Evolutionary conservation across 2,329 filamentous ascomycete species (phyloP).

Genomic region (Fusarium sp.): DNA sequence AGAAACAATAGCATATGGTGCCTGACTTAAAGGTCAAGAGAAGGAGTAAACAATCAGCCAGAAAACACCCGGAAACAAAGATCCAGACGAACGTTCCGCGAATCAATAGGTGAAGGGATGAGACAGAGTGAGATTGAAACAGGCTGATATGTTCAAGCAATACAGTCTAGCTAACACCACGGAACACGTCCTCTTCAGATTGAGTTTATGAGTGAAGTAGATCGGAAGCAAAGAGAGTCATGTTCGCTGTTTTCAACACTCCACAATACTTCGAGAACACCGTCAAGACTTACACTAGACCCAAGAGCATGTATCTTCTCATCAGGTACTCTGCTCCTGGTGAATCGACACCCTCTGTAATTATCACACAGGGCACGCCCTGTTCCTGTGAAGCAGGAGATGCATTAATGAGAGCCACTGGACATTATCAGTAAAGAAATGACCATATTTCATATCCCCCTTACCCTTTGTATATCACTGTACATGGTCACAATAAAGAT

Average conservation of each 20-base stretch:
- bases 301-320: neutral
- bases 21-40: neutral
- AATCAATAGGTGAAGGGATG: neutral
- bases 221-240: neutral
- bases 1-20: neutral
- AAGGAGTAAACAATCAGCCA: neutral
- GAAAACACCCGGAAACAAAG: neutral
- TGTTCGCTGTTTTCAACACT: neutral
- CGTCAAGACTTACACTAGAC: neutral
- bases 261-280: neutral
- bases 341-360: neutral
- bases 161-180: neutral
- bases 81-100: neutral
- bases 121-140: neutral
- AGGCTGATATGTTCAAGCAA: neutral
- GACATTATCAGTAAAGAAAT: conserved; percentile 11
- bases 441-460: neutral
- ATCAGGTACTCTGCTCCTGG: neutral
- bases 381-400: neutral
- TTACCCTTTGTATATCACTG: neutral
- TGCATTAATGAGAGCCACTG: neutral
- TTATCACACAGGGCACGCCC: neutral
- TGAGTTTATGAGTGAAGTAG: neutral
- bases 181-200: neutral
- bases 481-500: conserved; percentile 7